Percentiles rank a stretch among this genome's conserved stretches.
These are phyloP conservation scores for Ogataea pini DNA, from an alignment of 805 yeast species.

Conservation along the genomic window DNA sequence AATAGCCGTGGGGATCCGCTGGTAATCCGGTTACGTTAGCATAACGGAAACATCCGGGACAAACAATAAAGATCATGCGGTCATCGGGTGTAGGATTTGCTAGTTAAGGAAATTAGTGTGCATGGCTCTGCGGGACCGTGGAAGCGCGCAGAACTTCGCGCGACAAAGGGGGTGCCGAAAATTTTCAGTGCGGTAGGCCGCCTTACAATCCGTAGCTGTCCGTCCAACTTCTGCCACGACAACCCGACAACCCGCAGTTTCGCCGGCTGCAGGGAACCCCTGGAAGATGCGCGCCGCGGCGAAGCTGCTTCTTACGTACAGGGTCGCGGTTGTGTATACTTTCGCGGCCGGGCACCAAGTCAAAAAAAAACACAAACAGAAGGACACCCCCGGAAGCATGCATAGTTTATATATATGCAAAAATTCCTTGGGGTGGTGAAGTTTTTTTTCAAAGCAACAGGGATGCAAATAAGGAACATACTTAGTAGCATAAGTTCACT, in stretches of 20 bases:
- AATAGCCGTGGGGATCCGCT: slow-evolving; percentile 4
- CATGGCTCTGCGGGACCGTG: slow-evolving; percentile 7
- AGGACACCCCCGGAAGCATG: slow-evolving; percentile 9
- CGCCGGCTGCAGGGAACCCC: not conserved
- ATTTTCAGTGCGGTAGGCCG: not conserved
- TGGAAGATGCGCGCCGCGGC: not conserved
- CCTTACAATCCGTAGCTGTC: not conserved
- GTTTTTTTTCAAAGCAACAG: slow-evolving; percentile 7
- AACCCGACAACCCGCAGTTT: not conserved
- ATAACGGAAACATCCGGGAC: slow-evolving; percentile 8
- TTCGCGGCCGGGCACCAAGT: slow-evolving; percentile 5
- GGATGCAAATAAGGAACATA: not conserved
- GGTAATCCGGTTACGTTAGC: not conserved
- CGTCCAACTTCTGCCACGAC: not conserved
- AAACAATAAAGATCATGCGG: not conserved
- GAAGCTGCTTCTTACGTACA: not conserved
- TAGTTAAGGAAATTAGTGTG: not conserved
- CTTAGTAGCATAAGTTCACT: not conserved
- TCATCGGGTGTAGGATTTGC: not conserved
- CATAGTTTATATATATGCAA: slow-evolving; percentile 15
- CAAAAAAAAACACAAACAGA: slow-evolving; percentile 4
- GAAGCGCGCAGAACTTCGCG: slow-evolving; percentile 2
- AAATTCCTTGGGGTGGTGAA: slow-evolving; percentile 7
- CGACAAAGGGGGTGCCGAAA: not conserved
- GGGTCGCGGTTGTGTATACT: slow-evolving; percentile 5